Evolutionary conservation across 2,329 filamentous ascomycete species (phyloP), one percentile per base, ranked within the genome.

Genomic region (Emericellopsis cladophorae): DNA sequence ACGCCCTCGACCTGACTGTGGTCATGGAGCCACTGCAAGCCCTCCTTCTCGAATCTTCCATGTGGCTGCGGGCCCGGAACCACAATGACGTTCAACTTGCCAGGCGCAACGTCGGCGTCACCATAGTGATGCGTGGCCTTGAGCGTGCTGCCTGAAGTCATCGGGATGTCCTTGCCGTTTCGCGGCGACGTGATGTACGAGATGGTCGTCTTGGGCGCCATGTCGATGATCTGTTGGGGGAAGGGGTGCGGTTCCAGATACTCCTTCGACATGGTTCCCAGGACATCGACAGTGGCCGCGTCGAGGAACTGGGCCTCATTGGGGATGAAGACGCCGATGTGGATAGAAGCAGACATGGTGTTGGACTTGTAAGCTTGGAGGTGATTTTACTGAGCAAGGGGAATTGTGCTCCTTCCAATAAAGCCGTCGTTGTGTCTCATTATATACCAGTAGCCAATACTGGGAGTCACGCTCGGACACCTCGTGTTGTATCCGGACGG

Each of bases 241-340:
- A 63, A 15, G 15, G 47, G 42, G 4, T 66, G 16, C 1, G 40
- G 2, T 1, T 46, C 41, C 14, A 74, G 46, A 48, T 74, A 74
- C 38, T 66, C 59, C 42, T 61, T 55, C 42, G 61, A 63, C 54
- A 72, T 62, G 46, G 57, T 58, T 26, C 57, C 64, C 15, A 76
- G 60, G 39, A 73, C 54, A 51, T 75, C 70, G 40, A 73, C 58
- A 38, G 64, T 65, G 9, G 70, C 70, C 5, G 61, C 49, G 51
- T 76, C 72, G 15, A 75, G 64, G 8, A 71, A 52, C 46, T 76
- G 71, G 10, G 60, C 58, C 2, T 58, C 57, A 3, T 48, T 45
- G 2, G 70, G 68, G 38, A 73, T 56, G 51, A 71, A 73, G 42
- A 76, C 68, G 18, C 70, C 72, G 38, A 75, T 61, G 34, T 53